A percentile compares a stretch with the other conserved stretches of the same genome.
Evolutionary conservation across 495 filamentous ascomycete genomes (phyloP).

Genomic region (Melanomma pulvis-pyrius): DNA sequence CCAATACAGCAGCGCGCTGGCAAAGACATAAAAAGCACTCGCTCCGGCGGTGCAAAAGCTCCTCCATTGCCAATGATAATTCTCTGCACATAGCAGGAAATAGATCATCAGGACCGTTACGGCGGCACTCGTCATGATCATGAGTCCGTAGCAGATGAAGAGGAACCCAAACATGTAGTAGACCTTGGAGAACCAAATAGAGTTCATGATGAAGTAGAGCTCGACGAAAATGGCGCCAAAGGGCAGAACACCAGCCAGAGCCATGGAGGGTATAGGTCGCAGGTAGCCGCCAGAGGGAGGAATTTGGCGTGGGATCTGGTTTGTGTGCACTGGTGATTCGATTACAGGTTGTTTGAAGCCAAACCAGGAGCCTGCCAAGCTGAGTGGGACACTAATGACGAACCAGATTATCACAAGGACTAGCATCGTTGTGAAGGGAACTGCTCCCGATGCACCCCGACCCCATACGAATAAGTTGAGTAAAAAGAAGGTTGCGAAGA

Average conservation of each 20-base stretch:
- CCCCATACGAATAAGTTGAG: slow-evolving; percentile 96
- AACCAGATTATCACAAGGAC: slow-evolving; percentile 95
- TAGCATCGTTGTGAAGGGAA: slow-evolving; percentile 96
- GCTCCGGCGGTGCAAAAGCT: slow-evolving; percentile 86
- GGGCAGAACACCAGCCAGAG: slow-evolving; percentile 86
- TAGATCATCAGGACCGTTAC: slow-evolving; percentile 92
- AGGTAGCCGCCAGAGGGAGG: slow-evolving; percentile 80
- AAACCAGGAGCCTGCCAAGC: slow-evolving; percentile 87
- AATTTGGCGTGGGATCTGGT: slow-evolving; percentile 97
- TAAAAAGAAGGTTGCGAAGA: slow-evolving; percentile 88
- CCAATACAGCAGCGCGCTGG: slow-evolving; percentile 87
- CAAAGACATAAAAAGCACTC: slow-evolving; percentile 85
- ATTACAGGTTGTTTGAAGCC: slow-evolving; percentile 74
- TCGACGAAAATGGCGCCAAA: slow-evolving; percentile 97
- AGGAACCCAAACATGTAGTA: slow-evolving; percentile 99
- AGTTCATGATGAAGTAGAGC: slow-evolving; percentile 97
- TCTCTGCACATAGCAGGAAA: slow-evolving; percentile 91
- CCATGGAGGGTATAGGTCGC: slow-evolving; percentile 79
- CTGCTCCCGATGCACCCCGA: slow-evolving; percentile 84
- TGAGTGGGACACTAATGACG: slow-evolving; percentile 88
- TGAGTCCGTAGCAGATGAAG: slow-evolving; percentile 94
- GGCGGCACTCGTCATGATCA: slow-evolving; percentile 93
- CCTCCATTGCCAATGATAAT: slow-evolving; percentile 99
- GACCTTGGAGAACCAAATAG: slow-evolving; percentile 94
- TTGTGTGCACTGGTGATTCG: slow-evolving; percentile 84